Base-by-base conservation (phyloP, 2,329 filamentous ascomycete species). In the Penicillium sp. region DNA sequence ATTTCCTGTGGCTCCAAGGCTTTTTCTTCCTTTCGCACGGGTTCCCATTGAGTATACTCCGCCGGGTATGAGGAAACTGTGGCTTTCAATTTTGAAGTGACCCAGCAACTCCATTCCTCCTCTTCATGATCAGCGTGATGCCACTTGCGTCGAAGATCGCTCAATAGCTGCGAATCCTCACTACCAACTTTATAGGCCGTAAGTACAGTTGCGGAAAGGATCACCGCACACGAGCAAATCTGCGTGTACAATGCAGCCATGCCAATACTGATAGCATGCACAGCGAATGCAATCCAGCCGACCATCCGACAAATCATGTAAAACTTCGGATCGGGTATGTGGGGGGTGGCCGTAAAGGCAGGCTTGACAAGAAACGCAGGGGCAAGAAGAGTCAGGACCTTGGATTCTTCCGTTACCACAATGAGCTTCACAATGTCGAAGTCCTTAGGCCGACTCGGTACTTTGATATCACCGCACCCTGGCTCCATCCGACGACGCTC, bases 331-430 rank as follows among this genome's bases (percentile, higher is more conserved):
- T 52, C 51, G 9, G 55, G 47, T 18, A 51, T 43, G 11, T 27
- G 40, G 12, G 51, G 55, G 4, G 22, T 18, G 3, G 49, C 40
- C 4, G 55, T 54, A 35, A 57, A 57, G 5, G 40, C 35, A 7
- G 41, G 37, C 26, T 49, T 57, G 35, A 54, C 15, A 6, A 57
- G 52, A 42, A 51, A 57, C 2, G 48, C 41, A 3, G 55, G 55
- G 7, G 49, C 51, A 57, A 26, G 18, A 33, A 57, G 37, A 5
- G 55, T 57, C n/a, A 57, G 14, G n/a, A 44, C 51, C 22, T 55
- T 57, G 2, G 55, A 54, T 15, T 57, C 55, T n/a, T 51, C 55
- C 2, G 55, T 57, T 2, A 57, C 49, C n/a, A 57, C 48, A 20
- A 57, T 23, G 5, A 48, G 8, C 20, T 48, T 48, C n/a, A 48